These are phyloP conservation scores for Xylariaceae sp. DNA, from an alignment of 2,329 filamentous ascomycete species.

Conservation along the genomic window DNA sequence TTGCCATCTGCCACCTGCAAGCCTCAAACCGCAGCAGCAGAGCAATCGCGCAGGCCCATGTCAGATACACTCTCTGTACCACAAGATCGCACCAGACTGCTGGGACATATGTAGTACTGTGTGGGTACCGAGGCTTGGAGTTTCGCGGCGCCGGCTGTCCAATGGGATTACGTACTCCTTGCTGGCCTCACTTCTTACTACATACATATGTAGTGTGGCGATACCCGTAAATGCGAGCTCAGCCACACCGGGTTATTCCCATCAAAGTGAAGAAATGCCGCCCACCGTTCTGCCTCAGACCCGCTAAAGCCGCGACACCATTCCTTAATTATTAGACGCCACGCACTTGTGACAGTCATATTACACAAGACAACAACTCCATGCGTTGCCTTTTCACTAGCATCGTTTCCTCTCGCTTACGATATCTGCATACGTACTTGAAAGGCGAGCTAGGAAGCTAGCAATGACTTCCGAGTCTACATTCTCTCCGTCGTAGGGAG, in stretches of 20 bases:
- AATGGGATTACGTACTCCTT: slow-evolving; percentile 5
- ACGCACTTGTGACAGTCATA: too few relatives aligned
- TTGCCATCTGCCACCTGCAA: slow-evolving; percentile 17
- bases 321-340: too few relatives aligned
- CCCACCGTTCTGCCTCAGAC: slow-evolving; percentile 19
- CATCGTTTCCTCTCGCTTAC: too few relatives aligned
- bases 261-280: background rate
- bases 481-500: too few relatives aligned
- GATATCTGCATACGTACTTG: too few relatives aligned
- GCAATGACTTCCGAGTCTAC: too few relatives aligned
- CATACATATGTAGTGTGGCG: slow-evolving; percentile 22
- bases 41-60: background rate
- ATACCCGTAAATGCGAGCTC: slow-evolving; percentile 15
- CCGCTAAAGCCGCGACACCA: background rate
- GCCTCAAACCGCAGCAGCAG: slow-evolving; percentile 26
- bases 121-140: slow-evolving; percentile 1
- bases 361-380: too few relatives aligned
- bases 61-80: slow-evolving; percentile 3
- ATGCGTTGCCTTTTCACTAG: too few relatives aligned
- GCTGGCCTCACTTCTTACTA: slow-evolving; percentile 18
- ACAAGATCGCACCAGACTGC: background rate
- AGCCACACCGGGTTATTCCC: slow-evolving; percentile 19
- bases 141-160: background rate
- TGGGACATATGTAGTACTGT: background rate
- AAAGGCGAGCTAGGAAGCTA: too few relatives aligned